Evolutionary conservation across 371 early-diverging fungal species (phyloP).

Genomic region (Mortierella sp.): DNA sequence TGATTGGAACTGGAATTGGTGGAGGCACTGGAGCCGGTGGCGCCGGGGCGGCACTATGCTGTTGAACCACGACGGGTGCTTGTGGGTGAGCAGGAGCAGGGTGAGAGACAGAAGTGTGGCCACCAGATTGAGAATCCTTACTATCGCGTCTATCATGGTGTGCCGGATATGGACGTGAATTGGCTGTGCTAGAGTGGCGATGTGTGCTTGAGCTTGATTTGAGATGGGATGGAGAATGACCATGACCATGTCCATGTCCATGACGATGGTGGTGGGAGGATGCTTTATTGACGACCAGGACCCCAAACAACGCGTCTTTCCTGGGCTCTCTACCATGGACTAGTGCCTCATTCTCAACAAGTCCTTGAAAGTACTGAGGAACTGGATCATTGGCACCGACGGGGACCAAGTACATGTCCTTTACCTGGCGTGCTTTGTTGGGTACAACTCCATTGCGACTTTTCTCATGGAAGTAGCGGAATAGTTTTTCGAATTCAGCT

Average conservation of each 20-base stretch:
- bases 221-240: constrained; percentile 24
- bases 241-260: constrained; percentile 24
- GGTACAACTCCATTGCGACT: constrained; percentile 79
- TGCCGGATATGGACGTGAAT: constrained; percentile 27
- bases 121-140: neutral
- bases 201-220: constrained; percentile 16
- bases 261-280: constrained; percentile 24
- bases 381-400: constrained; percentile 63
- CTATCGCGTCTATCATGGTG: constrained; percentile 20
- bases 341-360: constrained; percentile 30
- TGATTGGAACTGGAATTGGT: constrained; percentile 11
- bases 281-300: constrained; percentile 63
- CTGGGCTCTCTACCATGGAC: constrained; percentile 54
- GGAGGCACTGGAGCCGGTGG: neutral
- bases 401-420: constrained; percentile 83
- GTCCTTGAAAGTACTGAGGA: constrained; percentile 62
- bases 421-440: constrained; percentile 71
- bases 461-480: constrained; percentile 72
- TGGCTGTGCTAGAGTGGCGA: constrained; percentile 8
- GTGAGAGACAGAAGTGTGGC: constrained; percentile 7
- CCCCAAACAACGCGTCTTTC: constrained; percentile 61
- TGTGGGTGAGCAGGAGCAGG: constrained; percentile 9
- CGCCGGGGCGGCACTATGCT: neutral
- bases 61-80: neutral
- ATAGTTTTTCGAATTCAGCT: constrained; percentile 59